These are phyloP conservation scores for Cordyceps javanica DNA, from an alignment of 2,329 filamentous ascomycete genomes.

Conservation along the genomic window DNA sequence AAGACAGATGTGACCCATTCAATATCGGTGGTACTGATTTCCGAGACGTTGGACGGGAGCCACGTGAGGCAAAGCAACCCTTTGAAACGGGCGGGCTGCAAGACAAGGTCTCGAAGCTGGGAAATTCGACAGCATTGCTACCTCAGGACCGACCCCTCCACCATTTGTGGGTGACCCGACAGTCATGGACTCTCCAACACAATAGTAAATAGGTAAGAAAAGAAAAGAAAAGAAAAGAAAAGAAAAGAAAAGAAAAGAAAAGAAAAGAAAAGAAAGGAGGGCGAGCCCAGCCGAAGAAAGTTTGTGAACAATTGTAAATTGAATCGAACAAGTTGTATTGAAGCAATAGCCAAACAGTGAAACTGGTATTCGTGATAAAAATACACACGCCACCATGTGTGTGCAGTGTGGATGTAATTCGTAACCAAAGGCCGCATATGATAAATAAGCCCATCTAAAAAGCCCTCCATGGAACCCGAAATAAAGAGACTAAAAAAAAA, in stretches of 20 bases:
- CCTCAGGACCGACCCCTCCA: neutral
- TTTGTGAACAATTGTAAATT: neutral
- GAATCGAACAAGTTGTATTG: neutral
- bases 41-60: neutral
- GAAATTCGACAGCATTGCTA: neutral
- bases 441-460: constrained; percentile 3
- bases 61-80: neutral
- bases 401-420: constrained; percentile 1
- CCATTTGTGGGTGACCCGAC: neutral
- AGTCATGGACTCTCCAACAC: neutral
- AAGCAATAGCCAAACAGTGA: constrained; percentile 11
- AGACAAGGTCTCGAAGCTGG: neutral
- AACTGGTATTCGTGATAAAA: constrained; percentile 12
- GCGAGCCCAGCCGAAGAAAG: too few species aligned
- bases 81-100: neutral
- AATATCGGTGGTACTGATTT: neutral
- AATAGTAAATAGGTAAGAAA: neutral
- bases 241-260: neutral
- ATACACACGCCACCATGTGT: constrained; percentile 6
- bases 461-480: neutral
- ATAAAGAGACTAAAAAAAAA: neutral
- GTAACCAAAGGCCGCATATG: constrained; percentile 8
- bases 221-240: neutral
- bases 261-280: neutral
- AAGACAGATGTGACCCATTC: neutral